A percentile compares a stretch with the other conserved stretches of the same genome.
phyloP scores from a whole-genome alignment of 176 grass and related monocot species.

The Paspalum vaginatum region DNA sequence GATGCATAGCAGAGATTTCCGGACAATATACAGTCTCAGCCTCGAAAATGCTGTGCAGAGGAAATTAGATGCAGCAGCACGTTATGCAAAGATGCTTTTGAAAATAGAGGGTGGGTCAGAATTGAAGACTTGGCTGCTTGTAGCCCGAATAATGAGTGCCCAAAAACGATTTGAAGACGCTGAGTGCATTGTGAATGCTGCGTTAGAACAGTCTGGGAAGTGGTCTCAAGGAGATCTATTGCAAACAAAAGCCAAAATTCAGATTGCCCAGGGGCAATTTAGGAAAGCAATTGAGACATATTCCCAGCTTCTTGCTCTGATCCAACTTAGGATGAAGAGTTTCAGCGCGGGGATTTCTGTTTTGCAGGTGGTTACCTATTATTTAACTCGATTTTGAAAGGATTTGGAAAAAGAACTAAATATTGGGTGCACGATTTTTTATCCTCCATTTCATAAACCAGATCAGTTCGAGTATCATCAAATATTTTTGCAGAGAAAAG shows the following conservation, averaged over 20 bases:
- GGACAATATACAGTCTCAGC: conserved; percentile 65
- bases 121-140: conserved; percentile 76
- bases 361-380: conserved; percentile 57
- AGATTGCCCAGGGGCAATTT: conserved; percentile 56
- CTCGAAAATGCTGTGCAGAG: conserved; percentile 85
- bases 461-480: not conserved
- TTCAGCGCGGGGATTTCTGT: conserved; percentile 55
- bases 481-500: too few relatives aligned
- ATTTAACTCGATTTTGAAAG: not conserved
- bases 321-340: conserved; percentile 64
- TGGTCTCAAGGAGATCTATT: conserved; percentile 70
- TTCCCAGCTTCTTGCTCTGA: conserved; percentile 78
- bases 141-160: conserved; percentile 76
- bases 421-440: not conserved
- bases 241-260: conserved; percentile 84
- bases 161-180: conserved; percentile 76
- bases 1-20: conserved; percentile 53
- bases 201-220: conserved; percentile 74
- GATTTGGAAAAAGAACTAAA: not conserved
- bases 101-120: conserved; percentile 83
- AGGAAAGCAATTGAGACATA: conserved; percentile 75
- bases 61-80: conserved; percentile 71
- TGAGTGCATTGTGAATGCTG: conserved; percentile 70
- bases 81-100: conserved; percentile 66
- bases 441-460: not conserved